These are phyloP conservation scores for Stygiomarasmius scandens DNA, from an alignment of 1,284 basidiomycete genomes.

Conservation along the genomic window DNA sequence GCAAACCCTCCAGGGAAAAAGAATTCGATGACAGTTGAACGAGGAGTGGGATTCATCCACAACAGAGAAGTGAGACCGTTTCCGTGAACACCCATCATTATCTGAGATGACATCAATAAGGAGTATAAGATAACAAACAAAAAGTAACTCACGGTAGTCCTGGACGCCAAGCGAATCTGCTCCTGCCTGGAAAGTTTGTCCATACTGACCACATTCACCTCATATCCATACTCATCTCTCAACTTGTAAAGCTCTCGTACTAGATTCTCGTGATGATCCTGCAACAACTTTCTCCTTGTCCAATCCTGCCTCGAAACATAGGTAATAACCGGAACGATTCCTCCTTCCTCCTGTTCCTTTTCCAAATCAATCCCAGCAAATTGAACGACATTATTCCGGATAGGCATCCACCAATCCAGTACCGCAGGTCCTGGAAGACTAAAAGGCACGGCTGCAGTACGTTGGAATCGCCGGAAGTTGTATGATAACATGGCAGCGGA, in stretches of 20 bases:
- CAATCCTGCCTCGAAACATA: conserved; percentile 41
- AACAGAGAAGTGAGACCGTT: conserved; percentile 80
- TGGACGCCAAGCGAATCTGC: conserved; percentile 37
- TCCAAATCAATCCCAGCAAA: conserved; percentile 60
- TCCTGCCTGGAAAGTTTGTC: conserved; percentile 35
- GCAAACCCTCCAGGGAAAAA: conserved; percentile 81
- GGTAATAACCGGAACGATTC: conserved; percentile 31
- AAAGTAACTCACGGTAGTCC: conserved; percentile 35
- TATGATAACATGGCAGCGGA: conserved; percentile 76
- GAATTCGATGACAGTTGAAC: conserved; percentile 79
- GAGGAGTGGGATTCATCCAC: conserved; percentile 71
- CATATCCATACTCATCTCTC: conserved; percentile 35
- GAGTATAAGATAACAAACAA: conserved; percentile 2
- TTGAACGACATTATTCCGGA: conserved; percentile 72
- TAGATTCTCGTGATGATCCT: conserved; percentile 33
- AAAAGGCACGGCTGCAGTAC: conserved; percentile 76
- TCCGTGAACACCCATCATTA: conserved; percentile 80
- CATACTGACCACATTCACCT: conserved; percentile 36
- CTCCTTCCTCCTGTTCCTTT: conserved; percentile 36
- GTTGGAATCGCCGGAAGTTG: conserved; percentile 69
- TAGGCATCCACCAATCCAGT: conserved; percentile 79
- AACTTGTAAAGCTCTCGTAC: conserved; percentile 34
- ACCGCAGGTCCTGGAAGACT: conserved; percentile 61
- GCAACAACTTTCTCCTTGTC: conserved; percentile 32
- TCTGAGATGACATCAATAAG: conserved; percentile 38